Evolutionary conservation across 225 moss, liverwort and hornwort genomes (phyloP), one percentile per base, ranked within the genome.

Genomic region (Polytrichum formosum): DNA sequence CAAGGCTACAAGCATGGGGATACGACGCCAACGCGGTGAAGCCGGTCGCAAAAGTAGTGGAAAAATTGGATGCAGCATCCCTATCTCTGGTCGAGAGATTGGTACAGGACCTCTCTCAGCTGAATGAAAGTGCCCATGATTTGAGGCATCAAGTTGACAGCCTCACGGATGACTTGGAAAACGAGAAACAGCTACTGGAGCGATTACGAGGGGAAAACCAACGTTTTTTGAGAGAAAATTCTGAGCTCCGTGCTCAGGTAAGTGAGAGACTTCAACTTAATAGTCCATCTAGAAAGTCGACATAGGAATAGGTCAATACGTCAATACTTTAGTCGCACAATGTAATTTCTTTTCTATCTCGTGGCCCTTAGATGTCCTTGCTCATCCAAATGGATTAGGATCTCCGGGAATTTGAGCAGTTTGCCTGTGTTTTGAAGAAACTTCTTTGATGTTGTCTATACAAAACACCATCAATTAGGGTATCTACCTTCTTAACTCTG

Each of bases 1-100:
- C 85, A 23, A 90, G 81, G 75, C 80, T 92, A 26, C 85, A 92
- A 81, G 72, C 82, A 66, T 92, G 92, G 92, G 90, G 90, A n/a
- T 92, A 90, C 75, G 88, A 90, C 72, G 75, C 74, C 60, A 80
- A 81, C 56, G 75, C 80, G 26, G 79, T 78, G 72, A 82, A 80
- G 63, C 82, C 90, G 26, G 78, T 90, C 27, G 75, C 80, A 56
- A 84, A 76, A 59, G 81, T 90, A 19, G 73, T 92, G 76, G 84
- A 82, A 28, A 82, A 82, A 28, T 67, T 88, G 69, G 92, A 92
- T 74, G 63, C 82, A 26, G 86, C 79, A 27, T 61, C 92, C 23
- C 72, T 90, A 19, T 78, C 73, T 58, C 86, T 92, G 23, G 70
- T 90, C 18, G 90, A 90, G 71, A 88, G 86, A 65, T 67, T 92